phyloP scores from a whole-genome alignment of 257 asterid genomes.

The Lavandula angustifolia region DNA sequence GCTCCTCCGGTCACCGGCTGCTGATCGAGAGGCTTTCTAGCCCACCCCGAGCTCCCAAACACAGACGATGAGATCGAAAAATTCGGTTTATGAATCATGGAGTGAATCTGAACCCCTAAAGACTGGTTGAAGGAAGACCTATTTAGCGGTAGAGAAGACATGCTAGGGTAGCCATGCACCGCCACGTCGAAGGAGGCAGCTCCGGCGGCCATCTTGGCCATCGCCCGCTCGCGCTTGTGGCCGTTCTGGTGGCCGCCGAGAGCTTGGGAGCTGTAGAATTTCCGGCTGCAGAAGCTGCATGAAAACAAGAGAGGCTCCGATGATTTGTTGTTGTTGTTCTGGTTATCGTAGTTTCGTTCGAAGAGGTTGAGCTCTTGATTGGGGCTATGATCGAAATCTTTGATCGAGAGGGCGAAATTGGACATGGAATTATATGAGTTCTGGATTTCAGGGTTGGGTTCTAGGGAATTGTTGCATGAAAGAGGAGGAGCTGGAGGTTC shows the following conservation, averaged over 20 bases:
- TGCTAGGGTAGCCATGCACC: slow-evolving; percentile 44
- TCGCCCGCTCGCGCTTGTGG: slow-evolving; percentile 79
- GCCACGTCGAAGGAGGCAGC: slow-evolving; percentile 21
- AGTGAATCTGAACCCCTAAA: slow-evolving; percentile 69
- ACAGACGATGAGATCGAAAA: not conserved
- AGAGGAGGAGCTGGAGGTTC: slow-evolving; percentile 36
- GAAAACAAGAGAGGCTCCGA: slow-evolving; percentile 61
- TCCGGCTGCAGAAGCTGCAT: slow-evolving; percentile 83
- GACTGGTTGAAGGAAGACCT: slow-evolving; percentile 55
- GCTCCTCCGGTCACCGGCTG: slow-evolving; percentile 58
- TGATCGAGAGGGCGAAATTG: slow-evolving; percentile 55
- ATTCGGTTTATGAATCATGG: slow-evolving; percentile 66
- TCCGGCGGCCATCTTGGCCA: slow-evolving; percentile 55
- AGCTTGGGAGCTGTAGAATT: slow-evolving; percentile 91
- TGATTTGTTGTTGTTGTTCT: not conserved
- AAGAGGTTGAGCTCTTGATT: slow-evolving; percentile 42
- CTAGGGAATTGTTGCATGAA: slow-evolving; percentile 26
- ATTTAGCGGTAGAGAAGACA: slow-evolving; percentile 64
- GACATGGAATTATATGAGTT: slow-evolving; percentile 27
- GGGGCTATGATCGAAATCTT: slow-evolving; percentile 17
- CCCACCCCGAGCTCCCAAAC: slow-evolving; percentile 48
- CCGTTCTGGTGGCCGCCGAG: slow-evolving; percentile 97
- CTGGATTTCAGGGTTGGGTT: slow-evolving; percentile 3
- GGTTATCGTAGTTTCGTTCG: slow-evolving; percentile 11
- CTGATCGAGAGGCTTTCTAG: slow-evolving; percentile 52